Evolutionary conservation across 1,139 yeast species (phyloP).

Genomic region (Pichia sp.): DNA sequence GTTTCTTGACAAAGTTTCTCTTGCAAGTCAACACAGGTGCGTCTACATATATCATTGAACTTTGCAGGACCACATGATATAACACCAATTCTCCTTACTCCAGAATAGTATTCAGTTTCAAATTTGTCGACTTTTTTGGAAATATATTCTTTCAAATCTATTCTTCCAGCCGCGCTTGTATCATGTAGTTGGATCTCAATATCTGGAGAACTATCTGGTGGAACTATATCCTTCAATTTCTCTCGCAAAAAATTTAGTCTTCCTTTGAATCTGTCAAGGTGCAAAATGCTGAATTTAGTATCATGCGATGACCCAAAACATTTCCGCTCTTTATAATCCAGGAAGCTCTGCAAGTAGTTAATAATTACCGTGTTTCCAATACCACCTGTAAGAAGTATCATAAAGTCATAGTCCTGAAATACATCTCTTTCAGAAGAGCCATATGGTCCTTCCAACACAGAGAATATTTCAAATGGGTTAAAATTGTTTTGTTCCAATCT

Average conservation of each 20-base stretch:
- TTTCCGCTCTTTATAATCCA: background rate
- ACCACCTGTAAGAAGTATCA: conserved; percentile 13
- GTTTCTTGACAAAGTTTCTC: background rate
- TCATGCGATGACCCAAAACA: conserved; percentile 1
- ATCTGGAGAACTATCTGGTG: background rate
- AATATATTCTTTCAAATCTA: conserved; percentile 4
- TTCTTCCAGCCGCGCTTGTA: conserved; percentile 1
- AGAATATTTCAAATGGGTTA: conserved; percentile 17
- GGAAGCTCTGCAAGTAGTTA: conserved; percentile 5
- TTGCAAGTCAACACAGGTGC: conserved; percentile 9
- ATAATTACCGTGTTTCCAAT: conserved; percentile 13
- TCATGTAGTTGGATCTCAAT: conserved; percentile 8
- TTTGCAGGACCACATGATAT: conserved; percentile 15
- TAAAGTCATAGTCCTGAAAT: conserved; percentile 9
- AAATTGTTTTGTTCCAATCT: conserved; percentile 3
- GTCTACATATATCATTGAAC: conserved; percentile 11
- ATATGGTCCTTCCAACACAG: conserved; percentile 46
- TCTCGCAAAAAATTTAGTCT: conserved; percentile 4
- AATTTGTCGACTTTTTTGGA: background rate
- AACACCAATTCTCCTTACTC: conserved; percentile 11
- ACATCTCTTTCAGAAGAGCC: conserved; percentile 8
- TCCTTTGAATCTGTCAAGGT: conserved; percentile 4
- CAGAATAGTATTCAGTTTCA: background rate
- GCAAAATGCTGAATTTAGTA: conserved; percentile 7
- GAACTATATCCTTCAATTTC: background rate